Conservation (phyloP, 495 filamentous ascomycete species). For the Thermochaetoides thermophila region DNA sequence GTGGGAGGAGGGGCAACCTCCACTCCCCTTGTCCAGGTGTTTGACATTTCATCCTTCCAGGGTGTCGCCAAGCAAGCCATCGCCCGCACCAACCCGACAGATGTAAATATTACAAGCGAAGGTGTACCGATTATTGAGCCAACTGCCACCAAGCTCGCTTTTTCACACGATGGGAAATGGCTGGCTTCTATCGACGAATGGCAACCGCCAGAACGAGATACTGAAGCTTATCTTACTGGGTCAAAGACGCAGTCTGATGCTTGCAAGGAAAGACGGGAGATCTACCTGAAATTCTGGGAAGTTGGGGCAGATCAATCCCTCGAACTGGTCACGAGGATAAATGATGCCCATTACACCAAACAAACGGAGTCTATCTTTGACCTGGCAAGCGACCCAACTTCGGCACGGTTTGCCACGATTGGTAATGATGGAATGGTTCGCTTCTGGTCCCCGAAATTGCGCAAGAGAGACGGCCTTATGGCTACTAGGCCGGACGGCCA, state of each 20-base stretch:
- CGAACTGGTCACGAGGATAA: constrained; percentile 66
- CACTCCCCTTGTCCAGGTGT: constrained; percentile 51
- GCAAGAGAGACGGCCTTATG: constrained; percentile 46
- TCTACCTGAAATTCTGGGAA: constrained; percentile 82
- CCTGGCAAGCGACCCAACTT: constrained; percentile 49
- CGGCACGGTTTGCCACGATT: constrained; percentile 62
- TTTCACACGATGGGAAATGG: constrained; percentile 74
- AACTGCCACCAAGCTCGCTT: constrained; percentile 52
- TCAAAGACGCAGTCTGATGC: constrained; percentile 21
- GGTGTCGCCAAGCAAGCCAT: constrained; percentile 75
- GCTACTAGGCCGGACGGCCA: constrained; percentile 37
- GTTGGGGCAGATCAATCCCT: constrained; percentile 49
- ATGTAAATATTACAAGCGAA: constrained; percentile 56
- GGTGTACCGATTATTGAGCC: constrained; percentile 55
- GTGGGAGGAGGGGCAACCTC: constrained; percentile 24
- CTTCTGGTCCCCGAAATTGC: constrained; percentile 58
- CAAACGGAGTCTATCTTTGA: constrained; percentile 47
- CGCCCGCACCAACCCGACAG: constrained; percentile 73
- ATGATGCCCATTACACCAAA: constrained; percentile 55
- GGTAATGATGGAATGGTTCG: constrained; percentile 64
- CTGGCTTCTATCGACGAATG: constrained; percentile 85
- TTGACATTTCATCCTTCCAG: constrained; percentile 57
- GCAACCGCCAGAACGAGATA: constrained; percentile 53
- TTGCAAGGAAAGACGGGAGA: constrained; percentile 44
- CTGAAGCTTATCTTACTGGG: constrained; percentile 31